Evolutionary conservation across 306 rosid species (phyloP).

Genomic region (Fagus sylvatica): DNA sequence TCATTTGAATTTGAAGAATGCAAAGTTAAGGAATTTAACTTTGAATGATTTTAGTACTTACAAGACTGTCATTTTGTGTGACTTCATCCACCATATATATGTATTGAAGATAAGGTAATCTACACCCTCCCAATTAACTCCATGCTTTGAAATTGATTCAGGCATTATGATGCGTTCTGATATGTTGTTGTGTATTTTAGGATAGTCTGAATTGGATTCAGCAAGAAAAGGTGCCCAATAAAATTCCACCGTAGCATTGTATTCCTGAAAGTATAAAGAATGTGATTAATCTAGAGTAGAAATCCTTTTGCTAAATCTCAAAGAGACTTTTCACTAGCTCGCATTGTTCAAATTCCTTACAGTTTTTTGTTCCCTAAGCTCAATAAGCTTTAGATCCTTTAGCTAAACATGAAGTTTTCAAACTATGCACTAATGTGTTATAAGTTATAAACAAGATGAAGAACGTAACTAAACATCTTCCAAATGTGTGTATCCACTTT

Average conservation of each 20-base stretch:
- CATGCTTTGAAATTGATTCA: constrained; percentile 78
- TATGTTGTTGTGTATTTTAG: constrained; percentile 73
- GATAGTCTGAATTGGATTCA: constrained; percentile 93
- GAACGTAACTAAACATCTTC: no score
- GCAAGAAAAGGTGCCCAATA: constrained; percentile 97
- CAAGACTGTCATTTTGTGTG: constrained; percentile 72
- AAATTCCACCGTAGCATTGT: constrained; percentile 82
- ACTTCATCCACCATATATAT: constrained; percentile 99
- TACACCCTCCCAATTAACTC: constrained; percentile 67
- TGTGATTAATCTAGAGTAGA: no score
- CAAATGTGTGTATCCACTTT: no score
- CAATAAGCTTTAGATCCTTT: no score
- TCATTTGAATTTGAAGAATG: constrained; percentile 30
- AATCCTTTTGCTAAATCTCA: no score
- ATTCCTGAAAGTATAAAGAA: constrained; percentile 50
- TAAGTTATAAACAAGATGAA: no score
- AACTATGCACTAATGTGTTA: no score
- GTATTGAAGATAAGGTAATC: constrained; percentile 86
- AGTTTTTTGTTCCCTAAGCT: no score
- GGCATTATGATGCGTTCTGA: constrained; percentile 81
- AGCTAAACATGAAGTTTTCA: no score
- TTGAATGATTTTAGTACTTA: constrained; percentile 36
- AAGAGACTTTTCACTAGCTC: no score
- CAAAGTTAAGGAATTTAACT: neutral
- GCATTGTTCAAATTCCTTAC: no score